These are phyloP conservation scores for Gossypium rotundifolium DNA, from an alignment of 345 rosid genomes.

Conservation along the genomic window DNA sequence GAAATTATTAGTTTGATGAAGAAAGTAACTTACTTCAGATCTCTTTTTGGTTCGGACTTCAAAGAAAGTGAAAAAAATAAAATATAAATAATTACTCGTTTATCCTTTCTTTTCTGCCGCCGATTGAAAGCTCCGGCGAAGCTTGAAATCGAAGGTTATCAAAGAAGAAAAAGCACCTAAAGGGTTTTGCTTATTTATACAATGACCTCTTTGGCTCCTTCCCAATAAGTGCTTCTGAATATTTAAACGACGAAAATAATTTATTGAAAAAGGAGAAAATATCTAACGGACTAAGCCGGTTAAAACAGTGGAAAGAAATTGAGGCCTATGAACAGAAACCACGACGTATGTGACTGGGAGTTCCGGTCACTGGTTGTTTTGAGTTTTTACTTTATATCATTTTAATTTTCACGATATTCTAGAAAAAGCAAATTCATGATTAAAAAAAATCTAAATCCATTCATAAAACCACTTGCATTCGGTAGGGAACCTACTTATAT, in stretches of 20 bases:
- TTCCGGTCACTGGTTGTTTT: conserved; percentile 20
- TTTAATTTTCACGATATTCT: neutral
- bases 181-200: neutral
- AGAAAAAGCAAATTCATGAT: neutral
- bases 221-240: neutral
- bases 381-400: neutral
- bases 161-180: neutral
- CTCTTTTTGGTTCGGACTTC: neutral
- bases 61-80: neutral
- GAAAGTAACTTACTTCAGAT: conserved; percentile 13
- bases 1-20: neutral
- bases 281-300: neutral
- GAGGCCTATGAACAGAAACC: neutral
- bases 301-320: neutral
- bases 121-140: conserved; percentile 19
- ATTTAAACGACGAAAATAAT: neutral
- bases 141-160: conserved; percentile 8
- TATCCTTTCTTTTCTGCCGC: neutral
- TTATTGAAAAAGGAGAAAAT: too few relatives aligned
- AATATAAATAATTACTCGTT: neutral
- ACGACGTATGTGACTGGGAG: neutral
- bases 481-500: neutral
- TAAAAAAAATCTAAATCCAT: neutral
- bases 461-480: neutral
- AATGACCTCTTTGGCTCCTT: neutral